A percentile compares a stretch with the other conserved stretches of the same genome.
Evolutionary conservation across 2,329 filamentous ascomycete genomes (phyloP).

Genomic region (Bimuria novae-zelandiae): DNA sequence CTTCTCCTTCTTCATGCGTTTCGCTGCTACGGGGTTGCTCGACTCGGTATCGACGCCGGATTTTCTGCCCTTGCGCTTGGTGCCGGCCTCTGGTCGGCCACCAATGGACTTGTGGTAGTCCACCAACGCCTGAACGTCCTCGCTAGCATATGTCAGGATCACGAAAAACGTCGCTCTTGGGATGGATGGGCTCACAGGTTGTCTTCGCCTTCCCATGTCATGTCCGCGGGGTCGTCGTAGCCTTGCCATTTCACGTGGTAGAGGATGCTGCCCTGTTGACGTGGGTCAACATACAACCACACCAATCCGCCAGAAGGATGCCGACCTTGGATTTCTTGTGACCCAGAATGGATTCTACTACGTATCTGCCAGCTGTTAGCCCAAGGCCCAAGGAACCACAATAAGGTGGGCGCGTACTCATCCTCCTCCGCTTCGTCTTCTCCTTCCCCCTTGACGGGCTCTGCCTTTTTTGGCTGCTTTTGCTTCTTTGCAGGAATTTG

Average conservation of each 20-base stretch:
- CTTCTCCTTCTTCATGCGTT: constrained; percentile 50
- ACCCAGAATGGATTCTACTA: constrained; percentile 73
- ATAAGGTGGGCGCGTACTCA: constrained; percentile 48
- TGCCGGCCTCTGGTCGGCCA: constrained; percentile 65
- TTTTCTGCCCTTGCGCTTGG: constrained; percentile 50
- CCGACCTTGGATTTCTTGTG: constrained; percentile 58
- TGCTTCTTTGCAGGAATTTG: constrained; percentile 33
- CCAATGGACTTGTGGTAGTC: constrained; percentile 68
- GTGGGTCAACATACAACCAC: constrained; percentile 18
- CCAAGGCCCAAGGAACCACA: constrained; percentile 1
- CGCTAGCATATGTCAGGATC: constrained; percentile 18
- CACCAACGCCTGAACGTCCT: constrained; percentile 59
- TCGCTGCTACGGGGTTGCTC: constrained; percentile 30
- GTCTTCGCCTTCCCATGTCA: constrained; percentile 79
- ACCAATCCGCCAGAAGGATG: constrained; percentile 56
- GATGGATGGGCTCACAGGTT: constrained; percentile 64
- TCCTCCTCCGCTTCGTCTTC: constrained; percentile 45
- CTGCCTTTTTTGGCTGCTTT: constrained; percentile 19
- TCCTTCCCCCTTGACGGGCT: constrained; percentile 19
- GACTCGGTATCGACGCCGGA: constrained; percentile 27
- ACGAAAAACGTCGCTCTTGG: no score
- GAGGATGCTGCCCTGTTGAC: constrained; percentile 37
- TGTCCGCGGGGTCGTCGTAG: constrained; percentile 69
- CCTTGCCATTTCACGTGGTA: constrained; percentile 84
- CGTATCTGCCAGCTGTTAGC: constrained; percentile 59